A percentile compares a stretch with the other conserved stretches of the same genome.
These are phyloP conservation scores for Cadophora gregata DNA, from an alignment of 2,329 filamentous ascomycete species.

Conservation along the genomic window DNA sequence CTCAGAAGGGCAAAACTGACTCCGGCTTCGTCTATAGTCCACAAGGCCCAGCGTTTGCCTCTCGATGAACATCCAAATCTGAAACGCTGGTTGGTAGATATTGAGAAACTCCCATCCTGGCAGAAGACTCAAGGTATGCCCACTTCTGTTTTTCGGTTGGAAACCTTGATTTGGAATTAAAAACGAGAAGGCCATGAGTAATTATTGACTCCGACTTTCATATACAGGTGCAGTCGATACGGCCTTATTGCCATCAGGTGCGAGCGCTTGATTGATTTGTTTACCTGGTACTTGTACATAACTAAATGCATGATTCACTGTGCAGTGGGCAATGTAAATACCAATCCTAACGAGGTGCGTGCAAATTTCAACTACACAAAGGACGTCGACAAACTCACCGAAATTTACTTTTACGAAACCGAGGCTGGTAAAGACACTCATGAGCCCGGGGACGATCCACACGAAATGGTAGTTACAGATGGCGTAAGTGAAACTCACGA, in stretches of 20 bases:
- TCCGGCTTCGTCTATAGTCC: constrained; percentile 5
- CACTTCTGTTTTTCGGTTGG: background rate
- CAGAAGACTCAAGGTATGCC: constrained; percentile 26
- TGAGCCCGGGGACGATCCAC: constrained; percentile 30
- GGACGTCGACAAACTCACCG: constrained; percentile 28
- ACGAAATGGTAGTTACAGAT: constrained; percentile 22
- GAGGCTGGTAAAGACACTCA: constrained; percentile 25
- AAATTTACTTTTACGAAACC: constrained; percentile 30
- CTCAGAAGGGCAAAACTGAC: too few species aligned
- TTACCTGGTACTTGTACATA: constrained; percentile 17
- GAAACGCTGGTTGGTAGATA: constrained; percentile 24
- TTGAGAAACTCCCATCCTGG: constrained; percentile 30
- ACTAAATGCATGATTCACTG: constrained; percentile 18
- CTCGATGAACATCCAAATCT: constrained; percentile 27
- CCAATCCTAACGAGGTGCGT: constrained; percentile 15
- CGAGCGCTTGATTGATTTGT: constrained; percentile 16
- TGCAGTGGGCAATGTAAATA: constrained; percentile 9
- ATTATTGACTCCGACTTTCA: background rate
- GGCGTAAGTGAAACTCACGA: constrained; percentile 1
- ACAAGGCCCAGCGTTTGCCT: constrained; percentile 20
- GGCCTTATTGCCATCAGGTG: constrained; percentile 23
- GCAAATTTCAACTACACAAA: constrained; percentile 33
- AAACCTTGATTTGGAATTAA: background rate
- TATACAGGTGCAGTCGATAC: constrained; percentile 23
- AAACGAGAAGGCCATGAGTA: background rate